Evolutionary conservation across 495 filamentous ascomycete genomes (phyloP), one percentile per base, ranked within the genome.

Genomic region (Neurospora sp.): DNA sequence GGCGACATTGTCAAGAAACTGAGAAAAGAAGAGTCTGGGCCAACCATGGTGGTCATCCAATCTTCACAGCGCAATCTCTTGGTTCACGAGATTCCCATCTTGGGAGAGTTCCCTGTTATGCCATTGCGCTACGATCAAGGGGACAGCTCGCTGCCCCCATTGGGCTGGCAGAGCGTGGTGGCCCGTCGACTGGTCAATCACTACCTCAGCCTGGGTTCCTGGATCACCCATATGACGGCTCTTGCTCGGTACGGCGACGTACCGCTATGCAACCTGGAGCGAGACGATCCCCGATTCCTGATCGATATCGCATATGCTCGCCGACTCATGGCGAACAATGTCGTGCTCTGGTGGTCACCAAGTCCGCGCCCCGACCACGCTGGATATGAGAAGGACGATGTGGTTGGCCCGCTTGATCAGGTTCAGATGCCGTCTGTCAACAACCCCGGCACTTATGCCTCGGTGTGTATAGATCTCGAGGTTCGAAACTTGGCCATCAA

Each of bases 341-440:
- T 99, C 7, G 92, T 99, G 18, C 86, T 99, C n/a, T 99, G 96
- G 96, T 99, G 96, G 96, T 97, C 94, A 40, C 86, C 86, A 14
- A 91, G 89, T 38, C 89, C 96, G 7, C 88, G 89, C 71, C 96
- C 96, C 37, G 96, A 99, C 77, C 96, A 99, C 84, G 96, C 95
- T 71, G 96, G 95, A 10, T 93, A 97, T 80, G 96, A 99, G 80
- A 92, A 92, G 76, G 96, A 99, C 81, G 94, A 98, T 80, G 89
- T 97, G 48, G 82, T 91, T 0, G 91, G 92, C 4, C 87, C 91
- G 2, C 86, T 98, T 62, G 96, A 99, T 76, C 92, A 86, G n/a
- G 92, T 98, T 31, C 90, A 92, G 72, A 97, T 98, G 94, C 96
- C 96, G 0, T 91, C 91, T 39, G 89, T 97, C 76, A 98, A 99